Evolutionary conservation across 306 rosid genomes (phyloP), one percentile per base, ranked within the genome.

Genomic region (Potentilla sterilis): DNA sequence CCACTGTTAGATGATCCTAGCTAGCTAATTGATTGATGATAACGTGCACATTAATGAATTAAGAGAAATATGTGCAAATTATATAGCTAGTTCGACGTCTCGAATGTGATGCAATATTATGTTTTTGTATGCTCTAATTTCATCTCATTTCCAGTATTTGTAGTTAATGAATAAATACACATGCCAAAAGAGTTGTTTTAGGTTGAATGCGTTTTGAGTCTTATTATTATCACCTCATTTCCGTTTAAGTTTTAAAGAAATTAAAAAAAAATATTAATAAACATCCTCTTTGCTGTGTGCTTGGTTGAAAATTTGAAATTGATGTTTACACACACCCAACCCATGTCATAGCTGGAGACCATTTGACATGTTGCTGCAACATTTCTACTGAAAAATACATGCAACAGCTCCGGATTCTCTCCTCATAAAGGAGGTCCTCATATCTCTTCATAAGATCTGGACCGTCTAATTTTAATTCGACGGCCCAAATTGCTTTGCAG

Each of bases 1-100:
- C 80, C 5, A 67, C 57, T 9, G 74, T 41, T 4, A 35, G 80
- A 67, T 76, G 42, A 51, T 61, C 19, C 2, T 61, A 28, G 28
- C 2, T 61, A 28, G 28, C 28, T 28, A 11, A 9, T 22, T 58
- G 18, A 24, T 59, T 3, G 19, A 21, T 11, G 38, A 24, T 4
- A 24, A 32, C 16, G 9, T 5, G 7, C 40, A 32, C 28, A 24
- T 51, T 51, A 46, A 11, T 51, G 57, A 14, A 46, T 46, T 13
- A 46, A 49, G 54, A 15, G 21, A 49, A 54, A n/a, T 7, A 19
- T 54, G 24, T 19, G 59, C n/a, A 18, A 18, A 51, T 18, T 9
- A 51, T 18, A 46, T 11, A 14, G 40, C 40, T 51, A 51, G 58
- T 10, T 18, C 18, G 22, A 28, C 28, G 58, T 51, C 3, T 4